These are phyloP conservation scores for Mycena amicta DNA, from an alignment of 768 basidiomycete species.

Conservation along the genomic window DNA sequence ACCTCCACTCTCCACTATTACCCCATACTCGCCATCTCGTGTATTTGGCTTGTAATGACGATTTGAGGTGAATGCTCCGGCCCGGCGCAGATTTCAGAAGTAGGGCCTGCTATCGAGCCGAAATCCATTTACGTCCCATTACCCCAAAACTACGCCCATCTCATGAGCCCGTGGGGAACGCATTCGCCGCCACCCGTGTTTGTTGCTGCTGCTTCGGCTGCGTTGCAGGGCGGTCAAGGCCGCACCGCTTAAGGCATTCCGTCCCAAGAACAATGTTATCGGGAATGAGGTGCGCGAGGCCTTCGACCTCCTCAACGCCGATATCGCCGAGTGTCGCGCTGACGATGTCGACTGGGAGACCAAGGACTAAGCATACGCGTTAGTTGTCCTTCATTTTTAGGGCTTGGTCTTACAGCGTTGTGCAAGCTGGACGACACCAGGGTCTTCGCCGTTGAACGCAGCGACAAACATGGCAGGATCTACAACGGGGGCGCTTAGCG, in stretches of 20 bases:
- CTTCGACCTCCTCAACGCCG: constrained; percentile 15
- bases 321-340: constrained; percentile 12
- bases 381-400: background rate
- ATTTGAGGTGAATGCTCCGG: too few species aligned
- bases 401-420: constrained; percentile 17
- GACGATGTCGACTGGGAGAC: constrained; percentile 21
- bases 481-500: constrained; percentile 13
- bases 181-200: constrained; percentile 15
- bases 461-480: constrained; percentile 23
- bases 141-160: too few species aligned
- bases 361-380: constrained; percentile 17
- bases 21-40: too few species aligned
- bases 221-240: constrained; percentile 15
- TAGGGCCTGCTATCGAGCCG: too few species aligned
- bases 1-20: constrained; percentile 14
- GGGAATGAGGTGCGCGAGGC: constrained; percentile 17
- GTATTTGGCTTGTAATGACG: too few species aligned
- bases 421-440: constrained; percentile 17
- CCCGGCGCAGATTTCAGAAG: too few species aligned
- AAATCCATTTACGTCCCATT: too few species aligned
- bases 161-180: constrained; percentile 15
- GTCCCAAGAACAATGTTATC: constrained; percentile 19
- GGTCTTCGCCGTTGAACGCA: constrained; percentile 16
- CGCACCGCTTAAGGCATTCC: constrained; percentile 19
- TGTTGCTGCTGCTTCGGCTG: constrained; percentile 18